These are phyloP conservation scores for Rhododendron ferrugineum DNA, from an alignment of 148 eudicot species.

Conservation along the genomic window DNA sequence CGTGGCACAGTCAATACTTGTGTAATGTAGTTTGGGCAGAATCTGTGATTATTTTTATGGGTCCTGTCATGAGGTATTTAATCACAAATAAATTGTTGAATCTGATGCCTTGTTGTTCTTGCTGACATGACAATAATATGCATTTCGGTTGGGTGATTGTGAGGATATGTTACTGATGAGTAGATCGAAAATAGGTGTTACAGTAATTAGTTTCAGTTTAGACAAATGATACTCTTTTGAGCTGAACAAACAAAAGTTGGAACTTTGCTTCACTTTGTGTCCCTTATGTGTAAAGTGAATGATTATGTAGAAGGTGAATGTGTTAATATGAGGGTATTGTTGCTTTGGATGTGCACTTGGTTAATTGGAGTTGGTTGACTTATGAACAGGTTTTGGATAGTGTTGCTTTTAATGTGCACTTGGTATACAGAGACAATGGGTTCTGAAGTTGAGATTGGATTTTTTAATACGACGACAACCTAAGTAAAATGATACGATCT, in stretches of 20 bases:
- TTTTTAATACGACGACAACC: background rate
- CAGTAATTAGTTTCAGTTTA: background rate
- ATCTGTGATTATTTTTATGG: background rate
- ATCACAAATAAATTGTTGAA: background rate
- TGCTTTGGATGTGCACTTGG: background rate
- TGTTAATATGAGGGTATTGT: background rate
- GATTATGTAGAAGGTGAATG: background rate
- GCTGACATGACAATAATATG: background rate
- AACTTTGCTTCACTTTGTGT: background rate
- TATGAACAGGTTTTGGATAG: background rate
- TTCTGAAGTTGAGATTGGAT: background rate
- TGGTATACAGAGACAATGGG: background rate
- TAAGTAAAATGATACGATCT: background rate
- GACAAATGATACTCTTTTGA: constrained; percentile 6
- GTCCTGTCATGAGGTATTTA: no score
- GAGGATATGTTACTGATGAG: background rate
- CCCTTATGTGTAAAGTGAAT: background rate
- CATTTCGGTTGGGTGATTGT: no score
- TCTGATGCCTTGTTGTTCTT: background rate
- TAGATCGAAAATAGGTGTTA: background rate
- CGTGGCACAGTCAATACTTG: background rate
- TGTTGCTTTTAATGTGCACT: background rate
- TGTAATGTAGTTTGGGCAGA: background rate
- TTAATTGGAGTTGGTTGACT: background rate
- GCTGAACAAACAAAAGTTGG: background rate